These are phyloP conservation scores for Solanum piurae DNA, from an alignment of 257 asterid genomes.

Conservation along the genomic window DNA sequence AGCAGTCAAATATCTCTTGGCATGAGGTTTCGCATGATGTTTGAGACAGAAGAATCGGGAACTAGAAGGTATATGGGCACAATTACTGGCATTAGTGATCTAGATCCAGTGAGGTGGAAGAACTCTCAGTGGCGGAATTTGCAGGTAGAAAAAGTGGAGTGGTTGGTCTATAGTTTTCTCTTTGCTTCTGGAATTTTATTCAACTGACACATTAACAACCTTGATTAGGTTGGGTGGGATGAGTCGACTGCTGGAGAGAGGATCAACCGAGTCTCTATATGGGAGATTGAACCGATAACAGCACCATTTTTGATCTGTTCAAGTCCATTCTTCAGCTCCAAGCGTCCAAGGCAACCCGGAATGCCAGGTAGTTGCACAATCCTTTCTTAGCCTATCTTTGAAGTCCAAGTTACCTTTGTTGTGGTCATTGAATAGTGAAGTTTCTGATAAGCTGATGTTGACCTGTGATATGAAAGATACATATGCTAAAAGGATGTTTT, in stretches of 20 bases:
- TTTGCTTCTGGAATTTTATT: neutral
- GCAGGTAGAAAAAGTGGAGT: constrained; percentile 36
- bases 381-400: neutral
- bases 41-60: constrained; percentile 94
- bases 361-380: constrained; percentile 52
- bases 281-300: constrained; percentile 96
- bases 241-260: constrained; percentile 89
- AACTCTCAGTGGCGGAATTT: constrained; percentile 96
- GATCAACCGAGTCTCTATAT: constrained; percentile 81
- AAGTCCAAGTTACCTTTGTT: neutral
- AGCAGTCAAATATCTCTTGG: constrained; percentile 84
- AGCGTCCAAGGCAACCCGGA: constrained; percentile 88
- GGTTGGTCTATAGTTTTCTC: neutral
- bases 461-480: neutral
- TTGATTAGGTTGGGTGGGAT: constrained; percentile 87
- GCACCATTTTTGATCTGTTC: constrained; percentile 97
- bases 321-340: constrained; percentile 61
- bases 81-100: constrained; percentile 77
- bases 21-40: constrained; percentile 93
- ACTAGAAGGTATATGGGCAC: constrained; percentile 98
- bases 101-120: constrained; percentile 87
- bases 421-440: neutral
- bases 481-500: neutral
- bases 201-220: neutral
- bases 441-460: neutral